These are phyloP conservation scores for Chaetomium strumarium DNA, from an alignment of 2,329 filamentous ascomycete species.

Conservation along the genomic window DNA sequence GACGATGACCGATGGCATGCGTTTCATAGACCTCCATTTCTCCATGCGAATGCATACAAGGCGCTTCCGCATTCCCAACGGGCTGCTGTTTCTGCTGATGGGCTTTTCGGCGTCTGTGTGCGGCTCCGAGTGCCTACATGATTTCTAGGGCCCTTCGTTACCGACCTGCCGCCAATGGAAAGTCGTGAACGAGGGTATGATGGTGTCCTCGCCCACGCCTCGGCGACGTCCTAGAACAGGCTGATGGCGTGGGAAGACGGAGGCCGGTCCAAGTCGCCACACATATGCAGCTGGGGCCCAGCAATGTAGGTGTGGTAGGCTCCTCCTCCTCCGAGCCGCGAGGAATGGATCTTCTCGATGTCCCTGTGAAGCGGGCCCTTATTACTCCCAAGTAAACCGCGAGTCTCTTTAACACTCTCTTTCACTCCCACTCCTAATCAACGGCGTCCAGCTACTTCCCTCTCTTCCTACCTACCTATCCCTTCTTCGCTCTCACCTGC, in stretches of 20 bases:
- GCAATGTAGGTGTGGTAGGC: not conserved
- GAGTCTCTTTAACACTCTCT: not conserved
- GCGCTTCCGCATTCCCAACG: slow-evolving; percentile 2
- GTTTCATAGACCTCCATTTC: slow-evolving; percentile 3
- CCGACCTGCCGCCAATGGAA: slow-evolving; percentile 3
- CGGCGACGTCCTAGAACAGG: not conserved
- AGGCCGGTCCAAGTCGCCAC: not conserved
- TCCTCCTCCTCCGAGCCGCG: not conserved
- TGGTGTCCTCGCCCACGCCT: not conserved
- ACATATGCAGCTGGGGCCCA: slow-evolving; percentile 1
- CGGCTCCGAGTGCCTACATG: slow-evolving; percentile 1
- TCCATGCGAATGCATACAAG: not conserved
- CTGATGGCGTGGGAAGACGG: not conserved
- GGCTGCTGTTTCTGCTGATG: not conserved
- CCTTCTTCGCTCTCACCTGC: not conserved
- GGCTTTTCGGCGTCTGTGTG: slow-evolving; percentile 2
- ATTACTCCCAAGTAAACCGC: not conserved
- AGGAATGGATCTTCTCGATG: slow-evolving; percentile 6
- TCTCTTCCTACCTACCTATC: not conserved
- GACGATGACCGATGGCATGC: not conserved
- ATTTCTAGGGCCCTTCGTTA: not conserved
- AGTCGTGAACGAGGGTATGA: not conserved
- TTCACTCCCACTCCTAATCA: not conserved
- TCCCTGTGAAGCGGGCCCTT: not conserved
- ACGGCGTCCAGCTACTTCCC: not conserved